Evolutionary conservation across 306 rosid genomes (phyloP), one percentile per base, ranked within the genome.

Genomic region (Bauhinia variegata): DNA sequence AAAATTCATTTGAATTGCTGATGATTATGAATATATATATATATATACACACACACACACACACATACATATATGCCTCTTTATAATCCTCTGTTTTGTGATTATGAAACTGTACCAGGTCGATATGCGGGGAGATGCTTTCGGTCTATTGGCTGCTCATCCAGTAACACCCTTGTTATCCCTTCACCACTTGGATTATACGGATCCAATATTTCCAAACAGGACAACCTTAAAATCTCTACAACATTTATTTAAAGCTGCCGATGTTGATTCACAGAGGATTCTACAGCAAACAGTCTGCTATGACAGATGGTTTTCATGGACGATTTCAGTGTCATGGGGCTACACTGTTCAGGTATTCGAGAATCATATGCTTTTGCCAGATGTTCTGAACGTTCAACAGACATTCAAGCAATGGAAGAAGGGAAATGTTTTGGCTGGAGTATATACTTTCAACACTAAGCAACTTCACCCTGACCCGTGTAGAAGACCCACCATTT

Each of bases 291-390:
- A 86, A 69, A 65, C 93, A n/a, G 64, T 93, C 3, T 93, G 98
- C 75, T 93, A 93, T 30, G 87, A 93, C 57, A 87, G 72, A 41
- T 78, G 89, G 96, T 87, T 78, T 66, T 72, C 85, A 4, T 93
- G 96, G 97, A 93, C 98, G 15, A 60, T 93, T 36, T 76, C 84
- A 3, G 95, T 93, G 30, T 87, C 98, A 11, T 89, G 98, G 98
- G 97, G 98, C 18, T 93, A 89, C 12, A 89, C 98, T 11, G 89
- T 93, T 76, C 97, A 88, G 60, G 74, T 93, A 38, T 78, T 75
- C 42, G 82, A 78, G 0, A 66, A 64, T 36, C 87, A 83, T 18
- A 50, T 82, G 55, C 47, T 50, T 60, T 74, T 89, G 63, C 84
- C 87, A 1, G 91, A 87, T 23, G 84, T 68, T 60, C 78, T 84